Evolutionary conservation across 1,139 yeast species (phyloP).

Genomic region (Debaryomycetaceae sp.): DNA sequence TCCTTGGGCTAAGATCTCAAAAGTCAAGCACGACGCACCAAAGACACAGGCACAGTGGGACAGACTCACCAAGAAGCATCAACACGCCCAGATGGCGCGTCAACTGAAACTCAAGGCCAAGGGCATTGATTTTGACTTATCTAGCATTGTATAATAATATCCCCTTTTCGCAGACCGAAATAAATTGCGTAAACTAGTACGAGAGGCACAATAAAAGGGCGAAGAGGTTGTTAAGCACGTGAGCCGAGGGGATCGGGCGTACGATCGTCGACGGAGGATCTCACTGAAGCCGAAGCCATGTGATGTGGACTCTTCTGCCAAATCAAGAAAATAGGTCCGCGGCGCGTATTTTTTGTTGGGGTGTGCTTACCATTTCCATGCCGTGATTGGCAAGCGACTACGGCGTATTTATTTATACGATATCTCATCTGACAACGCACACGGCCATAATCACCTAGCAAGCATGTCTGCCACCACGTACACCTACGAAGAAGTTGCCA

Average conservation of each 20-base stretch:
- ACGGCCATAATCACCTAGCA: background rate
- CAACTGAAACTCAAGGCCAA: slow-evolving; percentile 44
- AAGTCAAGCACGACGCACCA: slow-evolving; percentile 51
- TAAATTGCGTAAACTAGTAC: background rate
- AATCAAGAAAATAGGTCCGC: slow-evolving; percentile 3
- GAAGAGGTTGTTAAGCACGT: background rate
- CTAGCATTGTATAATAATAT: slow-evolving; percentile 8
- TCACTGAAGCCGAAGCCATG: slow-evolving; percentile 1
- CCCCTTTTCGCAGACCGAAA: background rate
- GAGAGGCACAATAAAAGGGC: background rate
- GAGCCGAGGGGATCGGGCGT: too few species aligned
- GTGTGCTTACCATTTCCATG: slow-evolving; percentile 9
- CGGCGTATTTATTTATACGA: background rate
- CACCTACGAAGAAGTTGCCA: slow-evolving; percentile 62
- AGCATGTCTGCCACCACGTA: slow-evolving; percentile 16
- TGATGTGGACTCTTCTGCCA: slow-evolving; percentile 4
- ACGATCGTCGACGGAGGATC: too few species aligned
- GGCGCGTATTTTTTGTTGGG: background rate
- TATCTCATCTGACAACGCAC: slow-evolving; percentile 4
- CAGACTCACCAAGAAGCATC: slow-evolving; percentile 41
- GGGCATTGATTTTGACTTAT: slow-evolving; percentile 50
- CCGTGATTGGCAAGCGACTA: slow-evolving; percentile 7
- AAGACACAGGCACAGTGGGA: slow-evolving; percentile 60
- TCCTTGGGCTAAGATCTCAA: slow-evolving; percentile 58
- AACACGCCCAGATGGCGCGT: slow-evolving; percentile 38